These are phyloP conservation scores for Biscutella laevigata DNA, from an alignment of 441 rosid species.

Conservation along the genomic window DNA sequence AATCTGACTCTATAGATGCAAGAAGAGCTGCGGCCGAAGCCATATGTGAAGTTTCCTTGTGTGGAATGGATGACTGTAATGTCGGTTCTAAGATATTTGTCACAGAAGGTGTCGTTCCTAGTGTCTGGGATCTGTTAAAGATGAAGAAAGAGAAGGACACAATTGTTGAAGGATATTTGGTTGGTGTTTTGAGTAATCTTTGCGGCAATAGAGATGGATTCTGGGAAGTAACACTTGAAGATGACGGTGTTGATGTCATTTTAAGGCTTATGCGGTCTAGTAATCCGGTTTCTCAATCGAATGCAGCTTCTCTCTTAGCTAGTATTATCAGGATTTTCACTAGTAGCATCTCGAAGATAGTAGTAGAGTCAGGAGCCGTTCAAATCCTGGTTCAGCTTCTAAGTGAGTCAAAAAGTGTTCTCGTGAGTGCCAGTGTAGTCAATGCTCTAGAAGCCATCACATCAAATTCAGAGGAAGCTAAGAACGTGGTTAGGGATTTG, in stretches of 20 bases:
- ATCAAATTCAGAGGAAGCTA: conserved; percentile 55
- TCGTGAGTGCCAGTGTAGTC: conserved; percentile 69
- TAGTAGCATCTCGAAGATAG: conserved; percentile 49
- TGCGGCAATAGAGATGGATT: conserved; percentile 66
- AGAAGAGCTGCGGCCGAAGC: conserved; percentile 83
- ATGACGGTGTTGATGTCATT: conserved; percentile 68
- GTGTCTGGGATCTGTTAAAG: conserved; percentile 71
- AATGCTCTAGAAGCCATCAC: conserved; percentile 81
- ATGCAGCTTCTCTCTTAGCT: conserved; percentile 90
- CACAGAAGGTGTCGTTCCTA: conserved; percentile 77
- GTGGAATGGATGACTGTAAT: conserved; percentile 64
- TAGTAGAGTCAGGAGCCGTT: conserved; percentile 64
- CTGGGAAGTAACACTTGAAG: conserved; percentile 65
- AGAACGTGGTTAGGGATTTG: conserved; percentile 50
- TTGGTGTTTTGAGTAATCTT: conserved; percentile 84
- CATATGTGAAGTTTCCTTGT: conserved; percentile 71
- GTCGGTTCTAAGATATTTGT: conserved; percentile 80
- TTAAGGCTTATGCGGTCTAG: conserved; percentile 72
- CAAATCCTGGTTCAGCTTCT: conserved; percentile 60
- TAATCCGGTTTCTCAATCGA: conserved; percentile 64
- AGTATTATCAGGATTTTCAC: conserved; percentile 57
- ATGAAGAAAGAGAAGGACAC: conserved; percentile 50
- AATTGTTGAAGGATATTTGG: conserved; percentile 69
- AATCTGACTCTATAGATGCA: conserved; percentile 59
- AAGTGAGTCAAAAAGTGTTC: conserved; percentile 44